Base-by-base conservation (phyloP, 1,284 basidiomycete species). In the Grifola frondosa region DNA sequence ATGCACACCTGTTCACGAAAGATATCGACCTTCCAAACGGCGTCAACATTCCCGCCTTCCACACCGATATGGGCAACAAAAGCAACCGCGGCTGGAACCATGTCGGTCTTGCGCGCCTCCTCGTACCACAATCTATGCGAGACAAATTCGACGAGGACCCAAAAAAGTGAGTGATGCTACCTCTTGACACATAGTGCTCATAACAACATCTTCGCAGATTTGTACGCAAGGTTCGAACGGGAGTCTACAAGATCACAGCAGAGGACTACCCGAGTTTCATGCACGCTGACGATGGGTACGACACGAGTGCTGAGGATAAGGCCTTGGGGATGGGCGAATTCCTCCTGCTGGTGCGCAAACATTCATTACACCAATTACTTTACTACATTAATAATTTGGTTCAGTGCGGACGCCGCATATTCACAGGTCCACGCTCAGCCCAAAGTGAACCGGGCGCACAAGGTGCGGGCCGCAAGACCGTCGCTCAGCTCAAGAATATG, bases 31-130 rank as follows among this genome's bases (percentile, higher is more conserved):
- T n/a, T n/a, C n/a, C n/a, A n/a, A n/a, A n/a, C n/a, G n/a, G n/a
- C n/a, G n/a, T n/a, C n/a, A n/a, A n/a, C n/a, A n/a, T n/a, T n/a
- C n/a, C n/a, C n/a, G n/a, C n/a, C n/a, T n/a, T n/a, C n/a, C n/a
- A n/a, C n/a, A n/a, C n/a, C n/a, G n/a, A n/a, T n/a, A n/a, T n/a
- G n/a, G n/a, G n/a, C n/a, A n/a, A n/a, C n/a, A n/a, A n/a, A n/a
- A n/a, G n/a, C 25, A 33, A 42, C 11, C 37, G 34, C 21, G 41
- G 41, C 10, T 42, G 41, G 41, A 42, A 42, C 28, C 35, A 35
- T 23, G 7, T 13, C 1, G 35, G 41, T 33, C 26, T 35, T 9
- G 33, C 41, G 3, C 26, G 41, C 4, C 34, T 36, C 4, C 34
- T 42, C 6, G 26, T 42, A 5, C 37, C 33, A 35, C 19, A 15